Base-by-base conservation (phyloP, 805 yeast genomes). In the Candida coleopterorum region DNA sequence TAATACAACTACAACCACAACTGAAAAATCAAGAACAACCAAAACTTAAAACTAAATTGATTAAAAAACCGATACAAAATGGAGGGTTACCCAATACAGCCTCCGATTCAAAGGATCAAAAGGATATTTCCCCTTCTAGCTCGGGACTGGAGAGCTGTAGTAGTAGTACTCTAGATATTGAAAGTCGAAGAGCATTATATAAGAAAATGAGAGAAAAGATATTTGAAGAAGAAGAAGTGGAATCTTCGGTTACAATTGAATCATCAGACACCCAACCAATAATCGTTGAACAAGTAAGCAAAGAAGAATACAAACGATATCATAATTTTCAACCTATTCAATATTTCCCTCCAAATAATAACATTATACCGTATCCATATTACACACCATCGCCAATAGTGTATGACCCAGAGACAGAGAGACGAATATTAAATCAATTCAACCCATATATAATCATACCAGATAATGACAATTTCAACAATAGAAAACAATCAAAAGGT, bases 141-240 rank as follows among this genome's bases (percentile, higher is more conserved):
- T 20, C 9, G 22, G n/a, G n/a, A n/a, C n/a, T n/a, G n/a, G n/a
- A n/a, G n/a, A 20, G 22, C 9, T 6, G 8, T 20, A 20, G 22
- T 20, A 6, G 8, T 20, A 6, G 9, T 6, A 9, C 6, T 20
- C 9, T 25, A 7, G 28, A 49, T 27, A 52, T 54, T 3, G 56
- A 53, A 38, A 34, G 40, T 21, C 68, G 57, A 25, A 42, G 68
- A 32, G 63, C 65, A 10, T 52, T 62, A 22, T 68, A 68, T 42
- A 54, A 51, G 42, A 60, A 60, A 41, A 59, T 67, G 9, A 47
- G 72, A 22, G 64, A 60, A 18, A 49, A 66, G 30, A 68, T 68
- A 16, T 66, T 68, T 41, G 43, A 36, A 29, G 41, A 40, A 9
- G 49, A 40, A 11, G 43, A 42, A 6, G 36, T 36, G 4, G 41